phyloP scores from a whole-genome alignment of 495 filamentous ascomycete species.

The Podospora appendiculata region DNA sequence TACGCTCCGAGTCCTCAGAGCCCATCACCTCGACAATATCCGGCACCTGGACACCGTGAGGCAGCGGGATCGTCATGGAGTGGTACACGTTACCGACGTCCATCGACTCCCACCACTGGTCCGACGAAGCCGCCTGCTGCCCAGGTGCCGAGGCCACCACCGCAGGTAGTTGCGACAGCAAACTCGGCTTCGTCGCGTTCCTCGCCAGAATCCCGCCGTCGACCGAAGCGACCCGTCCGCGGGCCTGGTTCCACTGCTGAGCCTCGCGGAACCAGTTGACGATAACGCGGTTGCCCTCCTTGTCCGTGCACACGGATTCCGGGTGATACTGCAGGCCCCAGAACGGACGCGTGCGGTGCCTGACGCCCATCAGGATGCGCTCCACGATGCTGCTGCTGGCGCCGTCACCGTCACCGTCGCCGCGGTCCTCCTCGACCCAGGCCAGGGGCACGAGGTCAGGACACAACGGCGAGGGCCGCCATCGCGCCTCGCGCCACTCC shows the following conservation, averaged over 20 bases:
- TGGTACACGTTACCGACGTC: constrained; percentile 18
- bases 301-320: constrained; percentile 80
- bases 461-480: constrained; percentile 14
- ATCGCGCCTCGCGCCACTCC: constrained; percentile 27
- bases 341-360: constrained; percentile 65
- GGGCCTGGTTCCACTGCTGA: constrained; percentile 40
- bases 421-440: constrained; percentile 51
- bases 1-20: constrained; percentile 29
- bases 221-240: constrained; percentile 14
- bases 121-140: neutral
- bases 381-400: too few relatives aligned
- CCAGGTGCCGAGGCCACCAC: neutral
- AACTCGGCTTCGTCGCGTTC: constrained; percentile 18
- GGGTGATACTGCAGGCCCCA: constrained; percentile 94
- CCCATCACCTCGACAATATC: constrained; percentile 43
- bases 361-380: constrained; percentile 69
- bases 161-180: constrained; percentile 12
- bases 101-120: constrained; percentile 19
- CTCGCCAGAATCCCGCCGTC: constrained; percentile 12
- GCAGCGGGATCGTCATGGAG: constrained; percentile 22
- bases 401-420: constrained; percentile 14
- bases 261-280: constrained; percentile 68
- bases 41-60: constrained; percentile 30
- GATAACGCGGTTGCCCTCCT: constrained; percentile 58
- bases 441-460: constrained; percentile 53